Conservation (phyloP, 2,329 filamentous ascomycete genomes). For the Xylaria sp. region DNA sequence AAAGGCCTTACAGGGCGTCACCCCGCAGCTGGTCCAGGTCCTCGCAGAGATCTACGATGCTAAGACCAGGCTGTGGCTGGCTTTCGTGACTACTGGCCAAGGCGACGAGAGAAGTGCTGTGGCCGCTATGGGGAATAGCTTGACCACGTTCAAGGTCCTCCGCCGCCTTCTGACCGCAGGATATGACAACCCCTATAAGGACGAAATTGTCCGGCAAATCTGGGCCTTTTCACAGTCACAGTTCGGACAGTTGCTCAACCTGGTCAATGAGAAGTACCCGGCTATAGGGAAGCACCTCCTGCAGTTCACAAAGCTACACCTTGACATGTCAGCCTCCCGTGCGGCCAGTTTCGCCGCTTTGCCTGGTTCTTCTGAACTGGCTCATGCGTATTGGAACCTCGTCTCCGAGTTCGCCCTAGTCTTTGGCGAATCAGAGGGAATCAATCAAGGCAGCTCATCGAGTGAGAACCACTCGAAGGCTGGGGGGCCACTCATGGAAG, state of each 20-base stretch:
- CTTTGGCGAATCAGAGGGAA: constrained; percentile 71
- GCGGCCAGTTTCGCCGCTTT: constrained; percentile 85
- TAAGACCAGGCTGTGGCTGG: constrained; percentile 76
- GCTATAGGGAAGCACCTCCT: constrained; percentile 82
- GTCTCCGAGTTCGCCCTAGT: constrained; percentile 80
- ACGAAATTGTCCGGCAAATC: constrained; percentile 78
- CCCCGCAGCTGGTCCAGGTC: constrained; percentile 85
- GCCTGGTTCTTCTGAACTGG: constrained; percentile 80
- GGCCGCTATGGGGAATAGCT: constrained; percentile 77
- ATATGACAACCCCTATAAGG: constrained; percentile 85
- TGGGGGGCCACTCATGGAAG: constrained; percentile 76
- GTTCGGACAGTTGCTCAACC: constrained; percentile 78
- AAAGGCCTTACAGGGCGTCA: constrained; percentile 78
- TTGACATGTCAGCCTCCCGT: constrained; percentile 83
- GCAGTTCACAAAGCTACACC: constrained; percentile 91
- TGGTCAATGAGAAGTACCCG: constrained; percentile 56
- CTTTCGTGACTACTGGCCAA: constrained; percentile 66
- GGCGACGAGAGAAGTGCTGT: constrained; percentile 69
- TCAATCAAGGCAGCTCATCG: constrained; percentile 58
- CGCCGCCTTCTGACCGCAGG: constrained; percentile 82
- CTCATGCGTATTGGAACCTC: constrained; percentile 86
- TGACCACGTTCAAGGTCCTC: constrained; percentile 81
- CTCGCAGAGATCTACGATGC: constrained; percentile 81
- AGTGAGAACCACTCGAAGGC: constrained; percentile 60
- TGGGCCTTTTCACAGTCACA: constrained; percentile 84